Evolutionary conservation across 108 stramenopile species (phyloP), one percentile per base, ranked within the genome.

Genomic region (Cyclotella cryptica): DNA sequence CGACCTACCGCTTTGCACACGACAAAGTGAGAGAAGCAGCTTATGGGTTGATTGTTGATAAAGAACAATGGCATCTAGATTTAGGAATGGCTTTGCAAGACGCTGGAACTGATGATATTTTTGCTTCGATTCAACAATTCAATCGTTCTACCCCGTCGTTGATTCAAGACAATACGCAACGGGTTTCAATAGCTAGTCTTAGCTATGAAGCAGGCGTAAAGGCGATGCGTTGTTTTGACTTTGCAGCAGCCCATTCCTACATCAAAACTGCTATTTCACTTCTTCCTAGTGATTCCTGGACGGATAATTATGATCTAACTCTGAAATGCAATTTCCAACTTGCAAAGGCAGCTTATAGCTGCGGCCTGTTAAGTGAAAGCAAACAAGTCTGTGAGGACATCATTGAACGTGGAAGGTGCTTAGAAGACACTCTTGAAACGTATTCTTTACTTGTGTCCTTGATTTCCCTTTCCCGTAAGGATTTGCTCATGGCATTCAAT

Each of bases 1-100:
- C 17, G 24, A 42, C 35, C 18, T 86, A 72, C 30, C 64, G 59
- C 39, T 88, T 88, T 51, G 58, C 66, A 24, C 88, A 88, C 47
- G 88, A 88, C 55, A 77, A 71, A 43, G 74, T 88, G 6, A 65
- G 85, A 64, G 85, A 88, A 63, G 83, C 88, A 19, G 84, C 88
- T 12, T 88, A 88, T 59, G 70, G 71, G 10, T 63, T 88, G 64
- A 83, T 88, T 10, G 13, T 66, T 30, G 72, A 82, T 0, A 79
- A 39, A 51, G 21, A 46, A 41, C 54, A 66, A 44, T 63, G 17
- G 29, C 72, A 73, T 63, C 49, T 58, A 13, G 29, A 62, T 40
- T 9, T 73, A 3, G 72, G 72, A 18, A 73, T 73, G 47, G 11
- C 27, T 7, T 51, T 73, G 10, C 61, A 62, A 21, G 22, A 49